These are phyloP conservation scores for Takashimella koratensis DNA, from an alignment of 1,284 basidiomycete genomes.

Conservation along the genomic window DNA sequence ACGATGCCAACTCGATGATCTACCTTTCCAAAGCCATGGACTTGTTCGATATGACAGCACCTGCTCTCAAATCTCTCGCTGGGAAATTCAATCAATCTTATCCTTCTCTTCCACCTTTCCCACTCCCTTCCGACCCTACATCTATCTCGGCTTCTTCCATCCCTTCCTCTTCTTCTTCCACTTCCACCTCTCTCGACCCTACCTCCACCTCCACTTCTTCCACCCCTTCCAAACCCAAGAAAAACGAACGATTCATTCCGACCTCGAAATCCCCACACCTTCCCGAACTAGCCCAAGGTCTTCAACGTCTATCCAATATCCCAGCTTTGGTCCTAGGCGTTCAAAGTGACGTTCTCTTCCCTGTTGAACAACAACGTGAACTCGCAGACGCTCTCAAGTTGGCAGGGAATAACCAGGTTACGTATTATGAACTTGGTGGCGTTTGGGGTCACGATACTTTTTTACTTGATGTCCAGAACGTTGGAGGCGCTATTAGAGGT, in stretches of 20 bases:
- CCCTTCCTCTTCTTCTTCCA: conserved; percentile 1
- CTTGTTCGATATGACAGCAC: conserved; percentile 89
- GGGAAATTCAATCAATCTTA: conserved; percentile 39
- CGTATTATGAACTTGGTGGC: conserved; percentile 95
- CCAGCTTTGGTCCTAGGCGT: conserved; percentile 89
- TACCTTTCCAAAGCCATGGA: conserved; percentile 99
- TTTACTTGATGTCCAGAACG: conserved; percentile 73
- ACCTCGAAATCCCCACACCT: conserved; percentile 65
- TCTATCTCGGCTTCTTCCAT: conserved; percentile 25
- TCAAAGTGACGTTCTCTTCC: conserved; percentile 94
- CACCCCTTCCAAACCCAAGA: conserved; percentile 38
- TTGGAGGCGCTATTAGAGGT: conserved; percentile 73
- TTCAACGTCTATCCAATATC: conserved; percentile 69
- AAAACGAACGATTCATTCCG: conserved; percentile 52
- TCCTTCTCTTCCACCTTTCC: conserved; percentile 40
- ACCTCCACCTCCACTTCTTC: conserved; percentile 56
- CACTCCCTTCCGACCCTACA: conserved; percentile 39
- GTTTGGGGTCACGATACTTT: conserved; percentile 99
- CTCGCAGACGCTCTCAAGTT: conserved; percentile 86
- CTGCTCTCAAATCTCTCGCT: conserved; percentile 68
- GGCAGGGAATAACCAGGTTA: conserved; percentile 80
- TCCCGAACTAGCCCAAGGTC: conserved; percentile 74
- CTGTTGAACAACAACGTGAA: conserved; percentile 95
- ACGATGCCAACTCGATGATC: conserved; percentile 98
- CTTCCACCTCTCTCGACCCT: conserved; percentile 22